Conservation (phyloP, 2,329 filamentous ascomycete genomes). For the Pseudophaeomoniella oleicola region DNA sequence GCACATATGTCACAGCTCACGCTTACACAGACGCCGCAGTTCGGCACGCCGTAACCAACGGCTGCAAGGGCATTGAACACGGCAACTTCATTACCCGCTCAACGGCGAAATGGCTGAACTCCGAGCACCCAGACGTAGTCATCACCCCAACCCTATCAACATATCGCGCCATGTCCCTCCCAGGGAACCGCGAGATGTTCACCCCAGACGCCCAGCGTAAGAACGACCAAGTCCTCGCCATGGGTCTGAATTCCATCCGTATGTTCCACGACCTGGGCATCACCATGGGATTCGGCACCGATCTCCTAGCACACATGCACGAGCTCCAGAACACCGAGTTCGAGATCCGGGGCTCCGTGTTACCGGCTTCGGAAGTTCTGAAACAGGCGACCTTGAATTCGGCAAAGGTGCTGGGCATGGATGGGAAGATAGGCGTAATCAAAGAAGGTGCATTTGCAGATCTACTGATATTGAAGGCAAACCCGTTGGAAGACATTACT, state of each 20-base stretch:
- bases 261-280: conserved; percentile 38
- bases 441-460: conserved; percentile 37
- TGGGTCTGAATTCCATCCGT: conserved; percentile 31
- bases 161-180: conserved; percentile 30
- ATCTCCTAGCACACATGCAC: conserved; percentile 36
- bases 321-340: conserved; percentile 37
- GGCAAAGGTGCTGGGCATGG: conserved; percentile 33
- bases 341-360: conserved; percentile 26
- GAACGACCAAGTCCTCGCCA: conserved; percentile 34
- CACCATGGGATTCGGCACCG: conserved; percentile 41
- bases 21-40: conserved; percentile 43
- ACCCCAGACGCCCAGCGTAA: conserved; percentile 31
- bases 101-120: conserved; percentile 23
- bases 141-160: conserved; percentile 41
- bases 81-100: conserved; percentile 29
- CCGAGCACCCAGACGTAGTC: background rate
- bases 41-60: conserved; percentile 39
- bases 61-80: conserved; percentile 41
- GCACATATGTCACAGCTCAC: conserved; percentile 43
- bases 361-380: conserved; percentile 29
- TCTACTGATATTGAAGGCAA: conserved; percentile 35
- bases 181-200: conserved; percentile 16
- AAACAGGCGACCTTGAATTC: conserved; percentile 38
- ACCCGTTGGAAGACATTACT: conserved; percentile 41
- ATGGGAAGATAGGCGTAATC: conserved; percentile 34